A percentile compares a stretch with the other conserved stretches of the same genome.
These are phyloP conservation scores for Diaporthe amygdali DNA, from an alignment of 2,329 filamentous ascomycete genomes.

Conservation along the genomic window DNA sequence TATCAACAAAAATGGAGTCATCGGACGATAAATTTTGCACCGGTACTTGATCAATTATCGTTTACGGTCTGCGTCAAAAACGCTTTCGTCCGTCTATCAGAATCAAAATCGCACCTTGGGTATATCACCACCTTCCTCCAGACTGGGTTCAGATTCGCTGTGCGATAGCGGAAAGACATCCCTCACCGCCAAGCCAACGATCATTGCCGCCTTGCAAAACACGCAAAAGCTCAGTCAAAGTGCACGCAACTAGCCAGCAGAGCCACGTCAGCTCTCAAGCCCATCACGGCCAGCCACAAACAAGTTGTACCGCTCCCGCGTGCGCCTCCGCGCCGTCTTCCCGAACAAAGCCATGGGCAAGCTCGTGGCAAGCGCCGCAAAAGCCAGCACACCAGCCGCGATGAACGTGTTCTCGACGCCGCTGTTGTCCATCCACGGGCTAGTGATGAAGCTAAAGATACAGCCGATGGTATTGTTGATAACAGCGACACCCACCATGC, in stretches of 20 bases:
- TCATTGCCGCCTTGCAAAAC: background rate
- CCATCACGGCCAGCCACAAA: constrained; percentile 55
- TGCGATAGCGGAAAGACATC: background rate
- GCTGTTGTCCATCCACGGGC: constrained; percentile 24
- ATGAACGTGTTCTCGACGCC: constrained; percentile 22
- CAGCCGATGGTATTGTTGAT: constrained; percentile 26
- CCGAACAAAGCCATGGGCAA: constrained; percentile 61
- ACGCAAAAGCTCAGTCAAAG: background rate
- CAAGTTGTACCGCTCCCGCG: constrained; percentile 47
- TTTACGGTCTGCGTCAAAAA: background rate
- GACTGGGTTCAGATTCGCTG: background rate
- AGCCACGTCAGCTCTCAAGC: constrained; percentile 1
- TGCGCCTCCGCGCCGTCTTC: constrained; percentile 54
- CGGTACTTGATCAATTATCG: background rate
- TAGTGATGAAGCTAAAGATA: constrained; percentile 24
- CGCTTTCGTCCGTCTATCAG: background rate
- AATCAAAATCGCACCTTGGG: background rate
- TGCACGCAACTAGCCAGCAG: background rate
- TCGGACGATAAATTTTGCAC: background rate
- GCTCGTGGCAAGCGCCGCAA: constrained; percentile 55
- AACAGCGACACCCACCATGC: constrained; percentile 55
- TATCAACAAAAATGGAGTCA: background rate
- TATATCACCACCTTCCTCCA: background rate
- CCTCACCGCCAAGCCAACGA: background rate
- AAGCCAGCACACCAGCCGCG: constrained; percentile 55